Percentiles rank a stretch among this genome's conserved stretches.
Evolutionary conservation across 1,284 basidiomycete species (phyloP).

Genomic region (Xanthoconium separans): DNA sequence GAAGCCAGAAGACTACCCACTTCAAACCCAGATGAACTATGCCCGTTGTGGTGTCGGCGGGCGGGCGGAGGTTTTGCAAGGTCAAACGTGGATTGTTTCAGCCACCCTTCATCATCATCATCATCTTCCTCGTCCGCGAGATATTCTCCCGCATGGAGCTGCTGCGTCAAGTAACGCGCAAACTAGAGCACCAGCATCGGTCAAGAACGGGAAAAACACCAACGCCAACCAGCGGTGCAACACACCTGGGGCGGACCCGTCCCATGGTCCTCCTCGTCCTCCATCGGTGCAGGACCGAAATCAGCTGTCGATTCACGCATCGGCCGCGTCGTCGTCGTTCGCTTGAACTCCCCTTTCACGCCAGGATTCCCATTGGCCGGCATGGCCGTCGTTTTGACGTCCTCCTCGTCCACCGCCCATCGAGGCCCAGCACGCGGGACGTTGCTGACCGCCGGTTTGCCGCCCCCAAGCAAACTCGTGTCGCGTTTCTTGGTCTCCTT

Average conservation of each 20-base stretch:
- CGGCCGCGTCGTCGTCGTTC: constrained; percentile 43
- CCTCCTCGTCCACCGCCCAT: constrained; percentile 76
- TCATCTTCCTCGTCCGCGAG: constrained; percentile 70
- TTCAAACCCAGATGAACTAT: constrained; percentile 60
- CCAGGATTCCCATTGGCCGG: constrained; percentile 24
- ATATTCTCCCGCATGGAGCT: constrained; percentile 62
- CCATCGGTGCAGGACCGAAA: constrained; percentile 59
- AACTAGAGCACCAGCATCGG: constrained; percentile 45
- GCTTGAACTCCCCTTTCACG: constrained; percentile 57
- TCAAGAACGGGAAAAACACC: background rate
- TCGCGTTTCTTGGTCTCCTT: constrained; percentile 85
- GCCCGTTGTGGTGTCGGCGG: constrained; percentile 49
- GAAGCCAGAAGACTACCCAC: constrained; percentile 37
- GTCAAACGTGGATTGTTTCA: constrained; percentile 70
- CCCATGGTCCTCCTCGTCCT: constrained; percentile 41
- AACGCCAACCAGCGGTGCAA: background rate
- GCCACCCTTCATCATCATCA: constrained; percentile 72
- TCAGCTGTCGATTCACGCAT: constrained; percentile 58
- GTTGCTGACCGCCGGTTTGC: constrained; percentile 62
- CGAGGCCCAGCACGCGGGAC: constrained; percentile 35
- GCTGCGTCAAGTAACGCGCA: constrained; percentile 69
- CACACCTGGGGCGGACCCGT: constrained; percentile 55
- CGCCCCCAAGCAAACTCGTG: constrained; percentile 79
- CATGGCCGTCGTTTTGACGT: constrained; percentile 36
- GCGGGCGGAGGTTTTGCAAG: constrained; percentile 57